Percentiles rank a stretch among this genome's conserved stretches.
Evolutionary conservation across 169 alveolate genomes (phyloP).

Genomic region (Eimeria maxima): DNA sequence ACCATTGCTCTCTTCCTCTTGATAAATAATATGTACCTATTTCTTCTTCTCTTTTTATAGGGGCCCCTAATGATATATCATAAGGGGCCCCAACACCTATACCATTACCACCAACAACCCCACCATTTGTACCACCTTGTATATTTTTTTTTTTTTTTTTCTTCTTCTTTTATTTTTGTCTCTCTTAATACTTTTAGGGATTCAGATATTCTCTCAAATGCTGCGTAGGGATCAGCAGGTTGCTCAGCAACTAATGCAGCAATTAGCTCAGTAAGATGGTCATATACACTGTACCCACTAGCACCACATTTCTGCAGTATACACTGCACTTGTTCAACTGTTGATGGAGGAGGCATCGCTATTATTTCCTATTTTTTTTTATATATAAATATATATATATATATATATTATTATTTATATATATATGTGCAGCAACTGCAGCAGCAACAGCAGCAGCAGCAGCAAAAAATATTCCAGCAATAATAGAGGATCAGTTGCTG

Average conservation of each 20-base stretch:
- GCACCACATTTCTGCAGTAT: conserved; percentile 35
- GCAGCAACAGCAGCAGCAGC: background rate
- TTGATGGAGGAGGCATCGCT: background rate
- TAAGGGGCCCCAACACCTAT: background rate
- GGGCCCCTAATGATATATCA: background rate
- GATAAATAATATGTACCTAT: too few relatives aligned
- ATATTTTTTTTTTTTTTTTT: background rate
- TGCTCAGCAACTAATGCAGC: conserved; percentile 73
- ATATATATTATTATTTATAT: background rate
- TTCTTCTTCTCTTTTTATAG: too few relatives aligned
- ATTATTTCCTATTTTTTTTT: too few relatives aligned
- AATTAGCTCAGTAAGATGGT: conserved; percentile 75
- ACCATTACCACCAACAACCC: too few relatives aligned
- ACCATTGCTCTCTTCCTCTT: conserved; percentile 9
- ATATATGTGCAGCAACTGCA: background rate
- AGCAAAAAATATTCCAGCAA: background rate
- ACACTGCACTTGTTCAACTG: conserved; percentile 58
- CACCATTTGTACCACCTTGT: too few relatives aligned
- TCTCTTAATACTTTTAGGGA: conserved; percentile 73
- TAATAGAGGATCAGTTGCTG: too few relatives aligned
- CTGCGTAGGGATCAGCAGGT: conserved; percentile 82
- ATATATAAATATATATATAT: too few relatives aligned
- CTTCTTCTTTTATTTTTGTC: too few relatives aligned
- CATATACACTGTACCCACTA: conserved; percentile 61
- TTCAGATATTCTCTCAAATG: conserved; percentile 81